Evolutionary conservation across 345 rosid species (phyloP).

Genomic region (Kernera saxatilis): DNA sequence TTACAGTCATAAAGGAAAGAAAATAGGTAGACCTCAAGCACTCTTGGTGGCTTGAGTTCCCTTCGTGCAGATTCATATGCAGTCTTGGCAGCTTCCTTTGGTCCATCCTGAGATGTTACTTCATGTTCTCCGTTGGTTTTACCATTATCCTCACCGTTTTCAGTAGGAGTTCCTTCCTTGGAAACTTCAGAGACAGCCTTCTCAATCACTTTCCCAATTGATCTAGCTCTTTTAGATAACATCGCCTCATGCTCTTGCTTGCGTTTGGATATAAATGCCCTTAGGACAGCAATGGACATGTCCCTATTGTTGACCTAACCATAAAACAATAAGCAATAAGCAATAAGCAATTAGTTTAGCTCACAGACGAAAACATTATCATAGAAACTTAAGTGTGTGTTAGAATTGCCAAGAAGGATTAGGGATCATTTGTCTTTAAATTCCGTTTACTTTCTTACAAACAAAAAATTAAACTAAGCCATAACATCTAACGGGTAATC

Average conservation of each 20-base stretch:
- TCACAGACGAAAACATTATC: not conserved
- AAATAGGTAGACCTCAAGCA: slow-evolving; percentile 67
- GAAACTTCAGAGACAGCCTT: slow-evolving; percentile 39
- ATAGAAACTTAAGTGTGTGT: not conserved
- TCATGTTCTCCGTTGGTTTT: slow-evolving; percentile 43
- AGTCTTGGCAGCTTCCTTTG: slow-evolving; percentile 43
- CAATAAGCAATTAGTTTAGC: not conserved
- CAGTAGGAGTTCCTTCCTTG: slow-evolving; percentile 31
- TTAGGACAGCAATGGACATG: slow-evolving; percentile 85
- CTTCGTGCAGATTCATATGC: slow-evolving; percentile 40
- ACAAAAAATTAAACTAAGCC: not conserved
- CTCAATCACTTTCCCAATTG: slow-evolving; percentile 40
- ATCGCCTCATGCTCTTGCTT: slow-evolving; percentile 70
- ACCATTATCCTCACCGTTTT: slow-evolving; percentile 26
- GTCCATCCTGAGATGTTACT: slow-evolving; percentile 40
- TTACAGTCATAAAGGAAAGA: slow-evolving; percentile 2
- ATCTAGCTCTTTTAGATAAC: slow-evolving; percentile 56
- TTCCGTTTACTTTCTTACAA: not conserved
- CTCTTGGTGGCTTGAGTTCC: slow-evolving; percentile 78
- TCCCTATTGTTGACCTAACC: slow-evolving; percentile 92
- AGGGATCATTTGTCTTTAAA: not conserved
- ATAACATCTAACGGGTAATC: not conserved
- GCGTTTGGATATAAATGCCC: slow-evolving; percentile 63
- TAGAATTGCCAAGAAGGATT: not conserved
- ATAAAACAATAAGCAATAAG: not conserved